Percentiles rank a stretch among this genome's conserved stretches.
Conservation (phyloP, 805 yeast species). For the Candida ipomoeae region DNA sequence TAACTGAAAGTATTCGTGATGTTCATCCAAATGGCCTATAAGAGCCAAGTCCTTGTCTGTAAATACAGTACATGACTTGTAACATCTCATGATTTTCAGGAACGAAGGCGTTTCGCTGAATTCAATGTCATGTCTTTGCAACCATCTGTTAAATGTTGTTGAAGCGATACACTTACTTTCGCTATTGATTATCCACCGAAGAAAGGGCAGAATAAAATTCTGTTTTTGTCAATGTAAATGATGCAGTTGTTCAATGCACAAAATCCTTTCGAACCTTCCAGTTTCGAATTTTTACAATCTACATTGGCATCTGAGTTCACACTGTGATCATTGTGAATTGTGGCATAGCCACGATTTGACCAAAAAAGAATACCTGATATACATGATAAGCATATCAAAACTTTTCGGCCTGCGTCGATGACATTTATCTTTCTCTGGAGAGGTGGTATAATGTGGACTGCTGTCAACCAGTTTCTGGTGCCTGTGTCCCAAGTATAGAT, state of each 20-base stretch:
- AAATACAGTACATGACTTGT: conserved; percentile 49
- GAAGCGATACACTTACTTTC: conserved; percentile 10
- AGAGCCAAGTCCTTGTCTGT: conserved; percentile 47
- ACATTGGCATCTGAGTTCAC: conserved; percentile 26
- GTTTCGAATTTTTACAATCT: conserved; percentile 39
- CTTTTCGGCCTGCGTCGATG: conserved; percentile 17
- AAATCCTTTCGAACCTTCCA: conserved; percentile 46
- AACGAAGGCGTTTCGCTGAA: conserved; percentile 29
- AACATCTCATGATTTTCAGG: conserved; percentile 38
- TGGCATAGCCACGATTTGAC: conserved; percentile 33
- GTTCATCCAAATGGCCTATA: not conserved
- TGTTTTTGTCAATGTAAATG: conserved; percentile 45
- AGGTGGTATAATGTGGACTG: conserved; percentile 45
- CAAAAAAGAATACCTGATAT: conserved; percentile 57
- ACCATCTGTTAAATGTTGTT: conserved; percentile 30
- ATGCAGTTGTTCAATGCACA: conserved; percentile 51
- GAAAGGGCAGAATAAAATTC: conserved; percentile 33
- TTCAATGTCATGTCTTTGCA: conserved; percentile 20
- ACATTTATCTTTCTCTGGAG: conserved; percentile 27
- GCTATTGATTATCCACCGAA: not conserved
- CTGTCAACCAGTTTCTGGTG: conserved; percentile 24
- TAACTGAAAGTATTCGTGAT: conserved; percentile 22
- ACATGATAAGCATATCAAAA: conserved; percentile 46
- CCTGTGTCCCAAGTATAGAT: conserved; percentile 65
- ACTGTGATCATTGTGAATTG: conserved; percentile 18